These are phyloP conservation scores for Avena sativa DNA, from an alignment of 176 grass and related monocot species.

Conservation along the genomic window DNA sequence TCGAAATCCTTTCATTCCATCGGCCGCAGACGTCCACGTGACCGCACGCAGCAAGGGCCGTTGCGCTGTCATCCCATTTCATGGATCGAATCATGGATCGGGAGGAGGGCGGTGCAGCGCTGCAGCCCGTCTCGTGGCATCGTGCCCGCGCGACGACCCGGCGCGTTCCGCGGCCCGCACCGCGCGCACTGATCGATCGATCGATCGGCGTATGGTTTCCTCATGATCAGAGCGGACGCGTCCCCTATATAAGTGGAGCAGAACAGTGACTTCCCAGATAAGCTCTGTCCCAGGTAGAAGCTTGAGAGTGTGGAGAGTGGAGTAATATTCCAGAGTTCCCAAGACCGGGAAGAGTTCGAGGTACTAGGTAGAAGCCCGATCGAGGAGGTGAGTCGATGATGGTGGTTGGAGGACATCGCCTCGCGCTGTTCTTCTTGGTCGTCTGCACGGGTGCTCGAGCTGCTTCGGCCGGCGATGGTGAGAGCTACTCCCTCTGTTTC, in stretches of 20 bases:
- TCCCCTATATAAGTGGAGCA: constrained; percentile 32
- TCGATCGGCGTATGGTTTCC: background rate
- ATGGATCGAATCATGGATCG: background rate
- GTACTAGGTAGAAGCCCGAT: background rate
- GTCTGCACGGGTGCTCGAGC: constrained; percentile 5
- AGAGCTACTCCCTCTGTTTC: background rate
- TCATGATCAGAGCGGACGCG: background rate
- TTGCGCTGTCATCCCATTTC: background rate
- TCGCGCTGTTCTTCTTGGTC: constrained; percentile 35
- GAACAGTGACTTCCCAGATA: background rate
- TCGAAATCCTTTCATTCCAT: constrained; percentile 20
- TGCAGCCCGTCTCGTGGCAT: background rate
- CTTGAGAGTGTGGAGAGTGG: background rate
- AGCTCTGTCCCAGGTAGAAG: background rate
- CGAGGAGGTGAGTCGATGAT: background rate
- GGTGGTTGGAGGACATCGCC: background rate
- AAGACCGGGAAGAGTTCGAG: background rate
- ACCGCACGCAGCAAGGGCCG: background rate
- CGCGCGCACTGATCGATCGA: background rate
- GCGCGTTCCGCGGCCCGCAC: constrained; percentile 16
- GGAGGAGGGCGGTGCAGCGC: background rate
- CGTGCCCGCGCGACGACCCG: background rate
- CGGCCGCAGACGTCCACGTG: constrained; percentile 1
- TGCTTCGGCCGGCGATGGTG: constrained; percentile 37
- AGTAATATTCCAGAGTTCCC: background rate